Percentiles rank a stretch among this genome's conserved stretches.
These are phyloP conservation scores for Paraphaeosphaeria sporulosa DNA, from an alignment of 2,329 filamentous ascomycete genomes.

Conservation along the genomic window DNA sequence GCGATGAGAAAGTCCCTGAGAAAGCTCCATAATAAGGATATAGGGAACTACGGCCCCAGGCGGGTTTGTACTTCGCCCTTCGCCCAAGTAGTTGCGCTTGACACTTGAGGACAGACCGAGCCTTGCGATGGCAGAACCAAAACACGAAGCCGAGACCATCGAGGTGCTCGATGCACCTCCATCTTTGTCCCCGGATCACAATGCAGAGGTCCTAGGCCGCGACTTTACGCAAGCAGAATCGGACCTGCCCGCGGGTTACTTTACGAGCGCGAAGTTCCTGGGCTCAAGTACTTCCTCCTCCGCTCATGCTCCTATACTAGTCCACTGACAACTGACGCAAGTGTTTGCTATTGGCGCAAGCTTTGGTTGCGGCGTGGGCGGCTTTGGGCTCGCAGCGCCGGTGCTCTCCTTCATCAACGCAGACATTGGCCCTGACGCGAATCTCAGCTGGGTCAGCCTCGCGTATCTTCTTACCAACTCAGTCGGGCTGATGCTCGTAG, in stretches of 20 bases:
- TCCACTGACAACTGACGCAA: not conserved
- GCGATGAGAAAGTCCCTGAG: too few species aligned
- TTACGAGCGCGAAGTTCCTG: not conserved
- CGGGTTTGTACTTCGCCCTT: too few species aligned
- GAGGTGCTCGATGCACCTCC: too few species aligned
- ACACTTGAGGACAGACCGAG: too few species aligned
- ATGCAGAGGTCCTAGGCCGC: too few species aligned
- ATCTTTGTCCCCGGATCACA: too few species aligned
- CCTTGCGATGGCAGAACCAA: too few species aligned
- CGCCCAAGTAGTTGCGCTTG: too few species aligned
- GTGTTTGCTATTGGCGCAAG: constrained; percentile 34
- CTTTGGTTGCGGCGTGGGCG: constrained; percentile 26
- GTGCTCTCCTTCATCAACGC: constrained; percentile 28
- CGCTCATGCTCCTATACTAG: too few species aligned
- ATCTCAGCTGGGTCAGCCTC: constrained; percentile 28
- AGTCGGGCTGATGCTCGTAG: constrained; percentile 27
- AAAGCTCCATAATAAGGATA: too few species aligned
- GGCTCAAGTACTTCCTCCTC: not conserved
- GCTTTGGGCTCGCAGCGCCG: constrained; percentile 28
- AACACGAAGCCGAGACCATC: too few species aligned
- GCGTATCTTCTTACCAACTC: constrained; percentile 28
- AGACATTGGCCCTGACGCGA: constrained; percentile 30
- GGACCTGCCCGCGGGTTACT: not conserved
- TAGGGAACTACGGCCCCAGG: too few species aligned
- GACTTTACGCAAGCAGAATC: not conserved